Evolutionary conservation across 2,329 filamentous ascomycete species (phyloP).

Genomic region (Aspergillus pseudoviridinutans): DNA sequence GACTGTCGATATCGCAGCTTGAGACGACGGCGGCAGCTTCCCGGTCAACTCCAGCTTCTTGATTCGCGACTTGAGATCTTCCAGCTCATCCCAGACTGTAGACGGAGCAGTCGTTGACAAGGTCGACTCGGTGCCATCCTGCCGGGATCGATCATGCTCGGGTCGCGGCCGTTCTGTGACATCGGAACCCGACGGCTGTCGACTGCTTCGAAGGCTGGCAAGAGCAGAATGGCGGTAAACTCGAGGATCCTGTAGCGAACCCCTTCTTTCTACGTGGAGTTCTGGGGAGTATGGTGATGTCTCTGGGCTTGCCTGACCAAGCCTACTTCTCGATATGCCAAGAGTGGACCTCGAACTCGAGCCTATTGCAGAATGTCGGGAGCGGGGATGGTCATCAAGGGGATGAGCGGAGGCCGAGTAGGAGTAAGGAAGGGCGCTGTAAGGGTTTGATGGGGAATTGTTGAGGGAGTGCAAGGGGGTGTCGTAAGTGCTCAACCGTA

Average conservation of each 20-base stretch:
- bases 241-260: conserved; percentile 32
- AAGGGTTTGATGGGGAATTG: conserved; percentile 27
- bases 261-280: conserved; percentile 25
- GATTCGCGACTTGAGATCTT: conserved; percentile 91
- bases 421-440: conserved; percentile 23
- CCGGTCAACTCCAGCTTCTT: conserved; percentile 84
- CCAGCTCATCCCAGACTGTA: conserved; percentile 95
- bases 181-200: conserved; percentile 33
- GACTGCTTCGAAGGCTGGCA: conserved; percentile 34
- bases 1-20: conserved; percentile 69
- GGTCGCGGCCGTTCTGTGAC: conserved; percentile 30
- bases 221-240: conserved; percentile 31
- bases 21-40: conserved; percentile 78
- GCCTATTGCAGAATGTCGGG: conserved; percentile 30
- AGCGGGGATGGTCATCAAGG: conserved; percentile 34
- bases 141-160: conserved; percentile 32
- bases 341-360: conserved; percentile 34
- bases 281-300: conserved; percentile 28
- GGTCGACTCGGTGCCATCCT: conserved; percentile 77
- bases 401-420: conserved; percentile 36
- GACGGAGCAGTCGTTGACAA: conserved; percentile 84
- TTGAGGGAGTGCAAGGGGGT: conserved; percentile 34
- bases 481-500: conserved; percentile 27
- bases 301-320: conserved; percentile 35
- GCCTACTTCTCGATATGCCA: conserved; percentile 33